phyloP scores from a whole-genome alignment of 257 asterid species.

The Solanum appendiculatum region DNA sequence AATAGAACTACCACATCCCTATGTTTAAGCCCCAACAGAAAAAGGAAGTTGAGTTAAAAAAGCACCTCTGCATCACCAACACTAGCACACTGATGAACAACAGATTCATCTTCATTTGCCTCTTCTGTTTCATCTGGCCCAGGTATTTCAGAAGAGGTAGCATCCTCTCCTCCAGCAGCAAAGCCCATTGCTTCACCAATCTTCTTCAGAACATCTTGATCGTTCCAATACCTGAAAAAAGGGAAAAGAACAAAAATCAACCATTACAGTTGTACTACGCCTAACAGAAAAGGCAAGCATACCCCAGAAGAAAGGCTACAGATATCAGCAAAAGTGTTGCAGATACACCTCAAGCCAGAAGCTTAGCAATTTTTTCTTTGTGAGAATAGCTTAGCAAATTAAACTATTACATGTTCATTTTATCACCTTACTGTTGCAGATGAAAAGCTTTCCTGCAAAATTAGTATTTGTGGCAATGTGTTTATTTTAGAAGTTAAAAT shows the following conservation, averaged over 20 bases:
- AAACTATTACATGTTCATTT: neutral
- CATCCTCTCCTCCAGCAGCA: slow-evolving; percentile 54
- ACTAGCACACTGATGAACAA: slow-evolving; percentile 84
- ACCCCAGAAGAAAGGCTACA: neutral
- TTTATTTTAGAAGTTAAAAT: neutral
- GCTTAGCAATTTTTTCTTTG: too few relatives aligned
- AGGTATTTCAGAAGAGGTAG: slow-evolving; percentile 52
- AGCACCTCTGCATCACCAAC: slow-evolving; percentile 84
- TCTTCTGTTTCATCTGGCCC: slow-evolving; percentile 74
- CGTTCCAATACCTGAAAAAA: slow-evolving; percentile 76
- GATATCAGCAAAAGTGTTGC: neutral
- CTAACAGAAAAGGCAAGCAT: neutral
- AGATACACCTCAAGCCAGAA: neutral
- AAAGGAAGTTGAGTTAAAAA: neutral
- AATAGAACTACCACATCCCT: neutral
- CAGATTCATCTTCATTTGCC: slow-evolving; percentile 73
- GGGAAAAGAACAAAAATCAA: neutral
- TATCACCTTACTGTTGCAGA: neutral
- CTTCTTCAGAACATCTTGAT: slow-evolving; percentile 72
- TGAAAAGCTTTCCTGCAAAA: neutral
- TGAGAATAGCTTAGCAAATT: neutral
- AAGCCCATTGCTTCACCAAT: slow-evolving; percentile 97
- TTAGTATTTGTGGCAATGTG: neutral
- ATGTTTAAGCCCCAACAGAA: neutral
- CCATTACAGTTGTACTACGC: neutral